Percentiles rank a stretch among this genome's conserved stretches.
These are phyloP conservation scores for Puccinia polysora DNA, from an alignment of 1,284 basidiomycete genomes.

Conservation along the genomic window DNA sequence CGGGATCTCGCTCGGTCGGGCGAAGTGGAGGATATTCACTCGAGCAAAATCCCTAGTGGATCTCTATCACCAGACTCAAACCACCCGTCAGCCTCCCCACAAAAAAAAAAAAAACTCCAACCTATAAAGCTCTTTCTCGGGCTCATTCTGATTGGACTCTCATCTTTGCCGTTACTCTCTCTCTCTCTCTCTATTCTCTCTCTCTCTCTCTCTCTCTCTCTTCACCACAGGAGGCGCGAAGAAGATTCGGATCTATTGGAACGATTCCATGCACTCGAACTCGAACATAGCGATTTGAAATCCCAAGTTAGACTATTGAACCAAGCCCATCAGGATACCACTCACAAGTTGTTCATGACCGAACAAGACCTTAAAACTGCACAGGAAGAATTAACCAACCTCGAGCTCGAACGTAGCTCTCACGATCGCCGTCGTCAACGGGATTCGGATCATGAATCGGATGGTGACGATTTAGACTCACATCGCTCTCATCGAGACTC, in stretches of 20 bases:
- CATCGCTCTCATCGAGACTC: slow-evolving; percentile 57
- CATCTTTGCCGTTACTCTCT: neutral
- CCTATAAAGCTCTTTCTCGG: too few species aligned
- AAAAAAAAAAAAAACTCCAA: too few species aligned
- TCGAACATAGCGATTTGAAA: slow-evolving; percentile 61
- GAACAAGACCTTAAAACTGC: slow-evolving; percentile 25
- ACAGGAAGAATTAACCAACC: slow-evolving; percentile 18
- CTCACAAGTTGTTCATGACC: slow-evolving; percentile 24
- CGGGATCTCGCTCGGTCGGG: neutral
- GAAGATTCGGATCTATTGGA: slow-evolving; percentile 65
- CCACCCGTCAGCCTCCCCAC: too few species aligned
- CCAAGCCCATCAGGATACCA: slow-evolving; percentile 28
- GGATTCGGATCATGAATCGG: slow-evolving; percentile 11
- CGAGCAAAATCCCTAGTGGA: neutral
- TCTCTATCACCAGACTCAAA: slow-evolving; percentile 10
- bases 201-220: slow-evolving; percentile 2
- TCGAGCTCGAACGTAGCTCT: slow-evolving; percentile 12
- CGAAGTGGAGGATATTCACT: neutral
- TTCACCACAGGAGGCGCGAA: neutral
- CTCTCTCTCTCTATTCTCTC: neutral
- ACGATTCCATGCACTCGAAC: slow-evolving; percentile 66
- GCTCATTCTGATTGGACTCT: neutral
- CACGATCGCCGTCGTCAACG: slow-evolving; percentile 7
- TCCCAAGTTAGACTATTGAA: neutral
- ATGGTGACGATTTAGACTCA: slow-evolving; percentile 11